These are phyloP conservation scores for Exutisphaerella laricina DNA, from an alignment of 2,329 filamentous ascomycete genomes.

Conservation along the genomic window DNA sequence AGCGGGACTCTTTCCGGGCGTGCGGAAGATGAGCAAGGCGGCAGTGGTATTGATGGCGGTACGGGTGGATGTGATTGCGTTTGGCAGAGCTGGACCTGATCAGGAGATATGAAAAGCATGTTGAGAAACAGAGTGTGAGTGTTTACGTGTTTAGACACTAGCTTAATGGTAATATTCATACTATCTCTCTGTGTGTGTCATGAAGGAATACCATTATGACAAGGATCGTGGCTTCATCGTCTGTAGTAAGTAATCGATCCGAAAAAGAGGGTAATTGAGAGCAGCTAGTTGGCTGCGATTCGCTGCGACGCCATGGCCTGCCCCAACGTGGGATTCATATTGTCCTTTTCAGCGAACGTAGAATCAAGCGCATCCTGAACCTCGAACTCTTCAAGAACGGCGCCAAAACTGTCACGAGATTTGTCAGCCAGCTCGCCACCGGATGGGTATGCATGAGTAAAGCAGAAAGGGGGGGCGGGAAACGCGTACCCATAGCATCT, in stretches of 20 bases:
- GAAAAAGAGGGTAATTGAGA: too few species aligned
- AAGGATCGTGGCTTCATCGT: too few species aligned
- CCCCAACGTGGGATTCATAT: slow-evolving; percentile 8
- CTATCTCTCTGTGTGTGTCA: not conserved
- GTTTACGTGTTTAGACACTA: too few species aligned
- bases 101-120: not conserved
- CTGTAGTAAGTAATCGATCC: too few species aligned
- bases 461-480: slow-evolving; percentile 25
- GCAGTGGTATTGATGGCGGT: slow-evolving; percentile 53
- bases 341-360: slow-evolving; percentile 56
- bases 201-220: too few species aligned
- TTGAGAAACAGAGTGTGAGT: too few species aligned
- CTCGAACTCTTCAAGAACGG: slow-evolving; percentile 67
- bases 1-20: slow-evolving; percentile 14
- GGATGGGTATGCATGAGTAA: not conserved
- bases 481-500: slow-evolving; percentile 91
- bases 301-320: slow-evolving; percentile 13
- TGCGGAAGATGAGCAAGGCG: slow-evolving; percentile 16
- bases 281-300: slow-evolving; percentile 14
- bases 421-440: slow-evolving; percentile 1
- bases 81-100: slow-evolving; percentile 50
- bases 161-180: slow-evolving; percentile 1
- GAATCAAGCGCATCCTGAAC: slow-evolving; percentile 71
- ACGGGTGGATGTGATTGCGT: slow-evolving; percentile 55
- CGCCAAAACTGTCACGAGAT: slow-evolving; percentile 54